phyloP scores from a whole-genome alignment of 2,329 filamentous ascomycete genomes.

The Paraphaeosphaeria minitans region DNA sequence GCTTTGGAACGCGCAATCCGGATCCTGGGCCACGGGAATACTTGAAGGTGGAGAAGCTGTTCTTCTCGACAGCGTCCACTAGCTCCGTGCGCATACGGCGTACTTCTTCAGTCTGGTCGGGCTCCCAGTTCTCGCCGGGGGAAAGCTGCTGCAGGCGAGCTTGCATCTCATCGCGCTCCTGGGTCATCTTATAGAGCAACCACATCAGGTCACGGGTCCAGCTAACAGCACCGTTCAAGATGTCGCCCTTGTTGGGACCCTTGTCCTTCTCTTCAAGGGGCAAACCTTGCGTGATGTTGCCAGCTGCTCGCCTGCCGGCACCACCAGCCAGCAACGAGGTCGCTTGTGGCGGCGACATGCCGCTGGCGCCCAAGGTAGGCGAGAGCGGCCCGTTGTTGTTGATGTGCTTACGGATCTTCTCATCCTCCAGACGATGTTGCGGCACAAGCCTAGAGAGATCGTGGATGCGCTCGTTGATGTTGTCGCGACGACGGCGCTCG shows the following conservation, averaged over 20 bases:
- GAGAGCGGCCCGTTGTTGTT: slow-evolving; percentile 90
- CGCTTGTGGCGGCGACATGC: slow-evolving; percentile 72
- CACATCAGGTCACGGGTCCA: slow-evolving; percentile 99
- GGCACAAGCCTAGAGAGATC: slow-evolving; percentile 94
- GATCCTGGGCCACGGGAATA: slow-evolving; percentile 85
- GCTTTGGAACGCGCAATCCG: slow-evolving; percentile 87
- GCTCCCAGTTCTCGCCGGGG: slow-evolving; percentile 41
- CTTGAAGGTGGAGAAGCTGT: slow-evolving; percentile 73
- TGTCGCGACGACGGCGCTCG: slow-evolving; percentile 90
- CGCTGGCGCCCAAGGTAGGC: slow-evolving; percentile 74
- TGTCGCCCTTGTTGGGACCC: slow-evolving; percentile 97
- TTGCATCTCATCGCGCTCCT: slow-evolving; percentile 85
- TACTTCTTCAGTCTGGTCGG: slow-evolving; percentile 78
- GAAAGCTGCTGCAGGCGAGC: slow-evolving; percentile 61
- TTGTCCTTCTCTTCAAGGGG: slow-evolving; percentile 98
- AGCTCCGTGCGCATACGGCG: slow-evolving; percentile 94
- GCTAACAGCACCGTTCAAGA: slow-evolving; percentile 93
- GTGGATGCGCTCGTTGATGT: slow-evolving; percentile 98
- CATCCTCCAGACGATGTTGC: slow-evolving; percentile 89
- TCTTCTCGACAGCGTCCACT: slow-evolving; percentile 82
- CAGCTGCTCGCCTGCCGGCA: slow-evolving; percentile 78
- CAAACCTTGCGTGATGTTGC: slow-evolving; percentile 88
- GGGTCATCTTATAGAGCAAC: slow-evolving; percentile 87
- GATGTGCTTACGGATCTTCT: slow-evolving; percentile 94
- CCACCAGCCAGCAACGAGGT: slow-evolving; percentile 88